phyloP scores from a whole-genome alignment of 2,329 filamentous ascomycete genomes.

The Nothopassalora personata region DNA sequence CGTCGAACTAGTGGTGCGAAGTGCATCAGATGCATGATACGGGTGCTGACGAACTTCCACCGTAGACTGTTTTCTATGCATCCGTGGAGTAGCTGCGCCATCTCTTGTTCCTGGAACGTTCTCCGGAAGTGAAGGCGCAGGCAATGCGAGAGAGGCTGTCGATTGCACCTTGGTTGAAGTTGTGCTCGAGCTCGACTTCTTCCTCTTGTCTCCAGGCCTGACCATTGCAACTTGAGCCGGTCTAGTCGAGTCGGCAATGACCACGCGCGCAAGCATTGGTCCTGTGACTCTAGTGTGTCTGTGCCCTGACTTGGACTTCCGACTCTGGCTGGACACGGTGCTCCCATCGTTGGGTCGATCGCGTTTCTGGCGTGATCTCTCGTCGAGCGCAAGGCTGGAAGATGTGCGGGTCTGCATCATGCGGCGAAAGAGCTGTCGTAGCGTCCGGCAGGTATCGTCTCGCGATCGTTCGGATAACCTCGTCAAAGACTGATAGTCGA shows the following conservation, averaged over 20 bases:
- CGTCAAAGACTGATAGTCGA: conserved; percentile 44
- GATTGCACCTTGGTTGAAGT: conserved; percentile 8
- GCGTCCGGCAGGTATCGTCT: conserved; percentile 39
- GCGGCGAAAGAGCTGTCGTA: conserved; percentile 36
- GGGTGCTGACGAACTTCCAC: not conserved
- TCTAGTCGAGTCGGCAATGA: conserved; percentile 27
- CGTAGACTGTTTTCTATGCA: conserved; percentile 12
- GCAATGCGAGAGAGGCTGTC: conserved; percentile 2
- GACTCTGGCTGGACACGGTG: not conserved
- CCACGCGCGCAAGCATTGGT: conserved; percentile 26
- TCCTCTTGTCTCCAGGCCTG: conserved; percentile 21
- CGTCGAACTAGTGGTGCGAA: conserved; percentile 12
- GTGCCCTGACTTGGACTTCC: not conserved
- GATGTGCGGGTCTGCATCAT: conserved; percentile 5
- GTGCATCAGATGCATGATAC: not conserved
- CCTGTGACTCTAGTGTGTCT: conserved; percentile 16
- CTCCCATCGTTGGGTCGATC: not conserved
- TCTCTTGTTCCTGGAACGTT: not conserved
- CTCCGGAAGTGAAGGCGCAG: not conserved
- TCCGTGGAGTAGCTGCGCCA: not conserved
- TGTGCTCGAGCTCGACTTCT: conserved; percentile 6
- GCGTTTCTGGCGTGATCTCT: not conserved
- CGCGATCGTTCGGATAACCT: conserved; percentile 42
- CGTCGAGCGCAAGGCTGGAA: not conserved
- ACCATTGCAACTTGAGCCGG: conserved; percentile 27